Evolutionary conservation across 2,329 filamentous ascomycete genomes (phyloP).

Genomic region (Ophiostoma quercus): DNA sequence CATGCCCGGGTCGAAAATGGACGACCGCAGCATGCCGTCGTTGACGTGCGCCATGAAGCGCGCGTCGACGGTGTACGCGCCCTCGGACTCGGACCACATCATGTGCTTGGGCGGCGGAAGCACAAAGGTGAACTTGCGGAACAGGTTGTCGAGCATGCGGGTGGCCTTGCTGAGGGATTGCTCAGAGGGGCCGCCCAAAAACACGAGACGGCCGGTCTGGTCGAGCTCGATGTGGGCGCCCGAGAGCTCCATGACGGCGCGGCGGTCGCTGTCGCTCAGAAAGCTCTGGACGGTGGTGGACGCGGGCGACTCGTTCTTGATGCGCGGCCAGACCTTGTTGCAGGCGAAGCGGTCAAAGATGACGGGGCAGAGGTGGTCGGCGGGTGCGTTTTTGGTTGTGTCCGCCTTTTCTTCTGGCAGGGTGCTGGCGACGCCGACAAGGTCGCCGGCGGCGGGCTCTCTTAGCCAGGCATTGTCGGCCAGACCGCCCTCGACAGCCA

Average conservation of each 20-base stretch:
- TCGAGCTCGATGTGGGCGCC: slow-evolving; percentile 22
- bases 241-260: slow-evolving; percentile 23
- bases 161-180: slow-evolving; percentile 17
- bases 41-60: slow-evolving; percentile 33
- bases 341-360: slow-evolving; percentile 23
- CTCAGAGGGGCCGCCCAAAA: slow-evolving; percentile 24
- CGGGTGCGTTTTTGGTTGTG: not conserved
- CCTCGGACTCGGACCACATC: slow-evolving; percentile 30
- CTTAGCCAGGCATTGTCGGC: not conserved
- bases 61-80: slow-evolving; percentile 28
- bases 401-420: not conserved
- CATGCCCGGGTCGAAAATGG: slow-evolving; percentile 31
- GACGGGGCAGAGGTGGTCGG: slow-evolving; percentile 26
- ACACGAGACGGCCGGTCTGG: slow-evolving; percentile 25
- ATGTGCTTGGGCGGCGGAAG: slow-evolving; percentile 27
- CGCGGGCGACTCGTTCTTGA: slow-evolving; percentile 28
- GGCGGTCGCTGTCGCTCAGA: slow-evolving; percentile 21
- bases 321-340: slow-evolving; percentile 29
- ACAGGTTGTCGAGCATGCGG: slow-evolving; percentile 27
- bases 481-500: too few species aligned
- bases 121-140: slow-evolving; percentile 22
- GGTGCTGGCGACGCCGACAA: not conserved
- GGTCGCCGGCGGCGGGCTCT: not conserved
- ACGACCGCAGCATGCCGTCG: slow-evolving; percentile 30
- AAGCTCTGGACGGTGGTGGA: slow-evolving; percentile 25